Evolutionary conservation across 257 asterid genomes (phyloP).

Genomic region (Jasminum sambac): DNA sequence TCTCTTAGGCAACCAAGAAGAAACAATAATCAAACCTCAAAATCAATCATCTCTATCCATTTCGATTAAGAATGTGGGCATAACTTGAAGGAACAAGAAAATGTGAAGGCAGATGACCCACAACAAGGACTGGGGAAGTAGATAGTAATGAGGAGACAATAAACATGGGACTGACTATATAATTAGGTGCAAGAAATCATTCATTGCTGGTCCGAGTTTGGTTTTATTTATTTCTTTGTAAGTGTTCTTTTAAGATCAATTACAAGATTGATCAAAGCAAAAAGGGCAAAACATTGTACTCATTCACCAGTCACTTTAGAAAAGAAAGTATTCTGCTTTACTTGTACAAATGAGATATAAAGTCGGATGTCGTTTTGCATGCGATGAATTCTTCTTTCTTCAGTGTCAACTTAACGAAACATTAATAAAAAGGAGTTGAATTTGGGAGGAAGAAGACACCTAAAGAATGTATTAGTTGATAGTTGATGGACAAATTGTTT

Average conservation of each 20-base stretch:
- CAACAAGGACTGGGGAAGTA: constrained; percentile 26
- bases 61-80: constrained; percentile 36
- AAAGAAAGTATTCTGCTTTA: constrained; percentile 34
- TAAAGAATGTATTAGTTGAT: constrained; percentile 28
- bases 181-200: constrained; percentile 29
- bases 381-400: too few relatives aligned
- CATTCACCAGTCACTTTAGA: constrained; percentile 38
- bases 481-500: constrained; percentile 20
- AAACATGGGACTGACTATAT: constrained; percentile 24
- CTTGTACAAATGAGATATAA: constrained; percentile 19
- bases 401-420: too few relatives aligned
- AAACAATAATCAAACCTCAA: constrained; percentile 34
- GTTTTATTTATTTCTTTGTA: not conserved
- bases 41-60: constrained; percentile 32
- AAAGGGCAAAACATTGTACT: constrained; percentile 25
- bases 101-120: constrained; percentile 37
- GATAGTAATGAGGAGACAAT: constrained; percentile 22
- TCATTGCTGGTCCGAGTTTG: constrained; percentile 5
- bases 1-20: constrained; percentile 31
- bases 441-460: too few relatives aligned
- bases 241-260: constrained; percentile 20
- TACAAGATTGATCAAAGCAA: constrained; percentile 37
- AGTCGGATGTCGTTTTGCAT: too few relatives aligned
- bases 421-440: too few relatives aligned
- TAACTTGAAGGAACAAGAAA: constrained; percentile 30